These are phyloP conservation scores for Vitellaria paradoxa DNA, from an alignment of 179 eudicot genomes.

Conservation along the genomic window DNA sequence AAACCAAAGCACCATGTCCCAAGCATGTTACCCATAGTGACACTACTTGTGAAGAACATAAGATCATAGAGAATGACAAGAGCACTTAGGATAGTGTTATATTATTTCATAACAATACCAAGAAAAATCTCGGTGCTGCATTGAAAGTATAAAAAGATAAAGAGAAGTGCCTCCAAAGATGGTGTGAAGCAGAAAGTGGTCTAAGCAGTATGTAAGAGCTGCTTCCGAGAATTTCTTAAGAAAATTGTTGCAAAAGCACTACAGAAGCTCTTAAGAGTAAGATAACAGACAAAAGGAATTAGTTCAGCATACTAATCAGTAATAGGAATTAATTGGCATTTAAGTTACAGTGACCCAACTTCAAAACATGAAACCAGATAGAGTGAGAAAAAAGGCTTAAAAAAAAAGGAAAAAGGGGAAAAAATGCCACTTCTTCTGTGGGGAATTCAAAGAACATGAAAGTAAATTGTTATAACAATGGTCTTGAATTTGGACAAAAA, in stretches of 20 bases:
- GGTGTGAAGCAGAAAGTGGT: background rate
- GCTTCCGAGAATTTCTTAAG: background rate
- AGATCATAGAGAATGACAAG: background rate
- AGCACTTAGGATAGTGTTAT: background rate
- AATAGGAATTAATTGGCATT: background rate
- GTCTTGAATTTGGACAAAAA: background rate
- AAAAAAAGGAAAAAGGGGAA: background rate
- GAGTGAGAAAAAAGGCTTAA: background rate
- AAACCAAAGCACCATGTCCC: background rate
- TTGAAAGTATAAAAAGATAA: background rate
- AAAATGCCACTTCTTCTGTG: no score
- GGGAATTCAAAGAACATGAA: background rate
- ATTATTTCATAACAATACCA: background rate
- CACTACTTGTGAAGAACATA: no score
- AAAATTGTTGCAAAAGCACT: background rate
- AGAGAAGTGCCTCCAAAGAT: background rate
- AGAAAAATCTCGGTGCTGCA: background rate
- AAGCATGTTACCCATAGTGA: background rate
- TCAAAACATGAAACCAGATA: no score
- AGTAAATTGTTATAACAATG: background rate
- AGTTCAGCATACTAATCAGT: slow-evolving; percentile 11
- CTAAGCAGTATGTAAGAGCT: background rate
- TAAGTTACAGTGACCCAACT: background rate
- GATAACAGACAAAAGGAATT: background rate
- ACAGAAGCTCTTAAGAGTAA: background rate